A percentile compares a stretch with the other conserved stretches of the same genome.
Evolutionary conservation across 1,284 basidiomycete species (phyloP).

Genomic region (Austroboletus niveus): DNA sequence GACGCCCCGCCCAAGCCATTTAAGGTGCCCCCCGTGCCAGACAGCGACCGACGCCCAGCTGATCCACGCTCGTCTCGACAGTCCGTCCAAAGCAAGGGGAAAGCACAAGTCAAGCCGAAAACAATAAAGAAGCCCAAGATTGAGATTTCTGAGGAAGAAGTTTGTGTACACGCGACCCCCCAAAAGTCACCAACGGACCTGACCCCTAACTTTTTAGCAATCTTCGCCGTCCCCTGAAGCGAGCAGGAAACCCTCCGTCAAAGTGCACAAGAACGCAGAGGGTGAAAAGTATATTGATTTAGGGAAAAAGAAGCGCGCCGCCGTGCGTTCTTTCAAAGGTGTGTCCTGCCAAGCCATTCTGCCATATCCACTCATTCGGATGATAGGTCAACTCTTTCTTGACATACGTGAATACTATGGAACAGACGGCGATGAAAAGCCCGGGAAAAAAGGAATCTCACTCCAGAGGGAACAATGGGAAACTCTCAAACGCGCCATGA

Average conservation of each 20-base stretch:
- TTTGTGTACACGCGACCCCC: not conserved
- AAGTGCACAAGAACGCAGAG: conserved; percentile 35
- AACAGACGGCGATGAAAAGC: conserved; percentile 61
- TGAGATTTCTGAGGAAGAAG: conserved; percentile 6
- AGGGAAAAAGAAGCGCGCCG: conserved; percentile 69
- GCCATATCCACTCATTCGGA: not conserved
- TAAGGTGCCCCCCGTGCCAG: conserved; percentile 16
- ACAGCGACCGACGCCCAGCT: not conserved
- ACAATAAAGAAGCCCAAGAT: conserved; percentile 34
- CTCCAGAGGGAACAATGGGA: conserved; percentile 75
- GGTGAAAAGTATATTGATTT: conserved; percentile 67
- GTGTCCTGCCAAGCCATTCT: not conserved
- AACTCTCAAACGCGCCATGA: conserved; percentile 43
- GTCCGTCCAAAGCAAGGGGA: conserved; percentile 5
- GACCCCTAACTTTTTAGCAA: conserved; percentile 23
- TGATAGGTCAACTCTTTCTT: conserved; percentile 49
- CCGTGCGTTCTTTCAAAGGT: conserved; percentile 73
- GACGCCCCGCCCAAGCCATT: conserved; percentile 5
- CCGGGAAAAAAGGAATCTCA: conserved; percentile 81
- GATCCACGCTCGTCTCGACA: conserved; percentile 1
- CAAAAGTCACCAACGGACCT: not conserved
- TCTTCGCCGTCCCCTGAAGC: conserved; percentile 4
- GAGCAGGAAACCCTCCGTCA: conserved; percentile 2
- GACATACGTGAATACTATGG: conserved; percentile 80
- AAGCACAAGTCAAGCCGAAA: conserved; percentile 11